Base-by-base conservation (phyloP, 2,329 filamentous ascomycete genomes). In the Thielaviopsis cerberus region DNA sequence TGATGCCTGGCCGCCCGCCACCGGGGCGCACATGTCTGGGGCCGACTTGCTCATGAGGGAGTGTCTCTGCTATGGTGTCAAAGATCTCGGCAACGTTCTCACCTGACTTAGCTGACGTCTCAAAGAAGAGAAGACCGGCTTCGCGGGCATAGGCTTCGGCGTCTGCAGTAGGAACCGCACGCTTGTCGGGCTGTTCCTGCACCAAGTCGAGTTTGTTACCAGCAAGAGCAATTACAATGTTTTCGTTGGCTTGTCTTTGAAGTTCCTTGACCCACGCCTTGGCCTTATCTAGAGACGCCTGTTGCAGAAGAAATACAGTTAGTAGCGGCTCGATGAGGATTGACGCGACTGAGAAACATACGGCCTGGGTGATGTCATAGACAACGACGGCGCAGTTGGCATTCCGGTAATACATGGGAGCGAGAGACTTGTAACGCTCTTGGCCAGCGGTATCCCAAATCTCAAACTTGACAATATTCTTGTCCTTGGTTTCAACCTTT, bases 191-290 rank as follows among this genome's bases (percentile, higher is more conserved):
- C 69, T 88, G 86, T 68, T 95, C 90, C 63, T 83, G 90, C 62
- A 96, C 92, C 65, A 98, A 76, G 78, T 98, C 92, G 68, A 95
- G 78, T 75, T 98, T 97, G 79, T 98, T 98, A 63, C 92, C 92
- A 57, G 91, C 92, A 51, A 98, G 82, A 53, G 92, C 92, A 68
- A 98, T 98, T 72, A 98, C 90, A 71, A 98, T 98, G 73, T 97
- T 97, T 73, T 98, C 92, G 76, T 97, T 98, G 62, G 94, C 92
- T 74, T 98, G 92, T 69, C 92, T 85, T 73, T 98, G 92, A 58
- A 98, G 82, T 71, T 98, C 92, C 75, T 97, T 97, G 61, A 98
- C 91, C 92, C 92, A 98, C 51, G 90, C 86, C 73, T 98, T 98
- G 65, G 94, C 94, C 77, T 98, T 98, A 73, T 98, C 94, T 67